These are phyloP conservation scores for Pseudocercospora eumusae DNA, from an alignment of 2,329 filamentous ascomycete genomes.

Conservation along the genomic window DNA sequence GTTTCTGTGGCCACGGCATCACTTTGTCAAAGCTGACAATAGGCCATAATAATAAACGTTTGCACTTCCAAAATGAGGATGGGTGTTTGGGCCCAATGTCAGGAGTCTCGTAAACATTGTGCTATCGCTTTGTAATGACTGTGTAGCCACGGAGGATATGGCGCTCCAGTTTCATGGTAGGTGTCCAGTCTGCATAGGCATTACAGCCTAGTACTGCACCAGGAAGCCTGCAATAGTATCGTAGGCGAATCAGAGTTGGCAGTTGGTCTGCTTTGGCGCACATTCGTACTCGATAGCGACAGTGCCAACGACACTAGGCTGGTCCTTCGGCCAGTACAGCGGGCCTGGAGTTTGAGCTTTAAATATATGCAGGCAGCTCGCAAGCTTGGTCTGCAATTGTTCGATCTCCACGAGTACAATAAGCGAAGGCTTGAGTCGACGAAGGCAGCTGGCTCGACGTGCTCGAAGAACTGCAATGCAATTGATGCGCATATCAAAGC, in stretches of 20 bases:
- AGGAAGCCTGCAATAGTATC: constrained; percentile 5
- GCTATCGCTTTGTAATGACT: constrained; percentile 5
- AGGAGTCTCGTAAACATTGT: not conserved
- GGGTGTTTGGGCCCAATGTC: not conserved
- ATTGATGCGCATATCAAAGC: constrained; percentile 2
- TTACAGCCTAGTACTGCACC: constrained; percentile 8
- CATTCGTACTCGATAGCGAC: not conserved
- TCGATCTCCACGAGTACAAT: constrained; percentile 1
- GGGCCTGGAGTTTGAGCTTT: not conserved
- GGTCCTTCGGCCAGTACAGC: constrained; percentile 2
- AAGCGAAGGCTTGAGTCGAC: not conserved
- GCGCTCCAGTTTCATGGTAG: too few species aligned
- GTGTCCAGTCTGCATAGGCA: too few species aligned
- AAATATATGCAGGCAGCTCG: not conserved
- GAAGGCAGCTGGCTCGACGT: not conserved
- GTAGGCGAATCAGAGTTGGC: constrained; percentile 3
- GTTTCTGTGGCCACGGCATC: too few species aligned
- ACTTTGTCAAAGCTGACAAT: not conserved
- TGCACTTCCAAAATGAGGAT: not conserved
- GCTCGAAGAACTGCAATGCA: constrained; percentile 8
- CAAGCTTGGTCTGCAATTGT: not conserved
- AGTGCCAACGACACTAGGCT: not conserved
- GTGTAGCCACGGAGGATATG: not conserved
- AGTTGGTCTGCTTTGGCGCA: not conserved
- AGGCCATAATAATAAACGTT: not conserved